Conservation (phyloP, 2,329 filamentous ascomycete genomes). For the Stachybotrys chartarum region DNA sequence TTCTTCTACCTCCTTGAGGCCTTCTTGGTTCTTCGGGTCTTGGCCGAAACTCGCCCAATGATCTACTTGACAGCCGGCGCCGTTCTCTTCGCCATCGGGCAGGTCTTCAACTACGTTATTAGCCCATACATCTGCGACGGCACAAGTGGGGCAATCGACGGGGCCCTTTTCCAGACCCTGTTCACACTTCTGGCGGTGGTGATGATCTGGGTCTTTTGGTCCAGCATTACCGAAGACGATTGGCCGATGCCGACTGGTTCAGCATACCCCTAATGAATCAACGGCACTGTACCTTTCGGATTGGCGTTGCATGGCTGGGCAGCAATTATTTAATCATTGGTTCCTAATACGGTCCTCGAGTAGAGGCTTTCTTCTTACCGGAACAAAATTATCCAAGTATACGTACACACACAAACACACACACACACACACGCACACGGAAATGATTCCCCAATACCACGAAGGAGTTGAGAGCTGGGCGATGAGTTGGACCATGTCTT, state of each 20-base stretch:
- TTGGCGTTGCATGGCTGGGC: slow-evolving; percentile 15
- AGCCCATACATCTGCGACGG: slow-evolving; percentile 86
- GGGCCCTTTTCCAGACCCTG: slow-evolving; percentile 83
- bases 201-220: slow-evolving; percentile 93
- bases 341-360: slow-evolving; percentile 6
- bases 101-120: slow-evolving; percentile 93
- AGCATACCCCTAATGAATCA: slow-evolving; percentile 27
- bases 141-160: slow-evolving; percentile 80
- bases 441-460: too few relatives aligned
- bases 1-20: slow-evolving; percentile 79
- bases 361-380: background rate
- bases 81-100: slow-evolving; percentile 81
- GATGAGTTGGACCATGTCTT: too few relatives aligned
- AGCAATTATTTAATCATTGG: slow-evolving; percentile 12
- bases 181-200: slow-evolving; percentile 84
- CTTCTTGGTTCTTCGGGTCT: slow-evolving; percentile 74
- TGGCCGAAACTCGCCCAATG: slow-evolving; percentile 91
- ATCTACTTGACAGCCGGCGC: slow-evolving; percentile 70
- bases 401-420: background rate
- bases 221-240: slow-evolving; percentile 97
- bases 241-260: slow-evolving; percentile 61
- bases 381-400: background rate
- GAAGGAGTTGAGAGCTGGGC: too few relatives aligned
- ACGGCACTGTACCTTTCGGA: slow-evolving; percentile 7
- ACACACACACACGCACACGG: background rate